phyloP scores from a whole-genome alignment of 352 stramenopile species.

The Halophytophthora polymorphica region DNA sequence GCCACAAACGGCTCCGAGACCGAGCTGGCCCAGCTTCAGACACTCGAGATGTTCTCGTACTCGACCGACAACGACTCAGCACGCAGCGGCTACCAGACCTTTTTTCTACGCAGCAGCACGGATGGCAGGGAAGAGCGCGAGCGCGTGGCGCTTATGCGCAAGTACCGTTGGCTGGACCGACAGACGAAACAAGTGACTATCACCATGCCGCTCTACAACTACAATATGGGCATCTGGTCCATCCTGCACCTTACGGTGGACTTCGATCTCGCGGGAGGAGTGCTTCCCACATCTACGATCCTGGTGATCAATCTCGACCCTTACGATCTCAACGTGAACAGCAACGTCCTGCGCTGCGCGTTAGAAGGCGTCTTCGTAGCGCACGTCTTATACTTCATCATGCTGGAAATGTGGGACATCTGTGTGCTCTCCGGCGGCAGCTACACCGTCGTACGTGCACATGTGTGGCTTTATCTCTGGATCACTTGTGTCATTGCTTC shows the following conservation, averaged over 20 bases:
- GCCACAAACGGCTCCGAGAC: constrained; percentile 30
- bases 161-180: constrained; percentile 51
- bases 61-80: constrained; percentile 36
- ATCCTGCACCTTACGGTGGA: constrained; percentile 51
- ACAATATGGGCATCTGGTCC: constrained; percentile 58
- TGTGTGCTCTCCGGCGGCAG: constrained; percentile 59
- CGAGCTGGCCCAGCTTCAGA: constrained; percentile 19
- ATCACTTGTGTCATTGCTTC: background rate
- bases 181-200: constrained; percentile 60
- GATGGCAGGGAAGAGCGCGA: constrained; percentile 24
- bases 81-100: constrained; percentile 46
- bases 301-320: constrained; percentile 64
- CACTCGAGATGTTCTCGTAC: constrained; percentile 64
- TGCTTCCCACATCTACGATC: constrained; percentile 38
- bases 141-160: constrained; percentile 33
- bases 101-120: constrained; percentile 49
- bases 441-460: constrained; percentile 32
- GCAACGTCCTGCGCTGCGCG: constrained; percentile 40
- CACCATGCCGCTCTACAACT: constrained; percentile 61
- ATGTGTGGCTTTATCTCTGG: background rate
- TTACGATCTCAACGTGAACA: constrained; percentile 52
- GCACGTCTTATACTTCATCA: constrained; percentile 57
- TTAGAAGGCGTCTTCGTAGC: constrained; percentile 46
- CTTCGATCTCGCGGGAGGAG: constrained; percentile 60
- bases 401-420: constrained; percentile 64